Base-by-base conservation (phyloP, 352 stramenopile species). In the Pythium guiyangense region DNA sequence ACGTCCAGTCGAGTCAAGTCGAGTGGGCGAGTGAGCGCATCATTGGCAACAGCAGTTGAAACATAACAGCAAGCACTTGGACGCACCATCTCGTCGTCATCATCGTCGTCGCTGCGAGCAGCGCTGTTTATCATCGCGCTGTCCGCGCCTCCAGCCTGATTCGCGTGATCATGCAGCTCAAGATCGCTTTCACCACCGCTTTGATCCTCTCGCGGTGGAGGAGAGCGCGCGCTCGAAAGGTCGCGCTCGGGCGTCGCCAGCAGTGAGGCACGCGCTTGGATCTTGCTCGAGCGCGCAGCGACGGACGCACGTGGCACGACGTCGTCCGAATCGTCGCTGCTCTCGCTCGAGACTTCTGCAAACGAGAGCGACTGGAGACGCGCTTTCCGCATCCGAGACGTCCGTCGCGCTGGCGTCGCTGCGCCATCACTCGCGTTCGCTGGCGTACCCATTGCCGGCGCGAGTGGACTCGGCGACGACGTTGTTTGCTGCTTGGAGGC, bases 261-360 rank as follows among this genome's bases (percentile, higher is more conserved):
- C 31, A 10, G 12, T 11, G 6, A 37, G 31, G 8, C 31, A 10
- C 31, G 5, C 12, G 31, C 31, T 37, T 37, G 31, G n/a, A 51
- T 46, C 44, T 61, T 48, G 27, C 46, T 75, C 60, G 40, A 63
- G 43, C 66, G 65, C 18, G 67, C 73, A 27, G 74, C 64, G 4
- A 70, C 62, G 0, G 73, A 74, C 4, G 54, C 22, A 54, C 57
- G 47, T 0, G 64, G 59, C 27, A 82, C 35, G 34, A 84, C 67
- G 29, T 57, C 60, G 12, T 88, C 74, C 3, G 65, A 57, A 20
- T 88, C 78, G 2, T 73, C 62, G 29, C 62, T 71, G 39, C 65
- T 79, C 20, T 87, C 79, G 20, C 74, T 86, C 9, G 71, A 74
- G 20, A 78, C 59, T 29, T 81, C 70, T 20, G 74, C 72, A 60